Conservation (phyloP, 495 filamentous ascomycete species). For the Penicillium egyptiacum region DNA sequence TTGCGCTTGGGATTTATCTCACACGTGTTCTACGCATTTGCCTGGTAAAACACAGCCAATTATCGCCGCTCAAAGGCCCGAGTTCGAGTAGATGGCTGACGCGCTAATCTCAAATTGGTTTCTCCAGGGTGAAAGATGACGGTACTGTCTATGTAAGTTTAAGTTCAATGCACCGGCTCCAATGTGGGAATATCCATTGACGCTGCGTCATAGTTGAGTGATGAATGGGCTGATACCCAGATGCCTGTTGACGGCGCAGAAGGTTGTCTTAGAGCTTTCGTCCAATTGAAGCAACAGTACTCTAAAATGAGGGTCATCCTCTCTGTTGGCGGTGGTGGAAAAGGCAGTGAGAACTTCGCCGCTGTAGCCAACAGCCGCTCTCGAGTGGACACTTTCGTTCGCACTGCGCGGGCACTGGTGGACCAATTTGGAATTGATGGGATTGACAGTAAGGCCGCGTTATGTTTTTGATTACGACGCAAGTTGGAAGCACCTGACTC, state of each 20-base stretch:
- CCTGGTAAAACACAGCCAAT: constrained; percentile 50
- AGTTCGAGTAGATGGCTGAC: constrained; percentile 26
- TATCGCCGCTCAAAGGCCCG: constrained; percentile 6
- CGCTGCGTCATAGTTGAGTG: constrained; percentile 63
- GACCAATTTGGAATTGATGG: constrained; percentile 79
- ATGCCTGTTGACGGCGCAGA: constrained; percentile 75
- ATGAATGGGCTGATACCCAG: constrained; percentile 81
- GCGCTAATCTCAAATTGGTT: constrained; percentile 33
- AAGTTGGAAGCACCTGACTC: background rate
- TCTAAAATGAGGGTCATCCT: constrained; percentile 76
- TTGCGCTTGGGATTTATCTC: constrained; percentile 68
- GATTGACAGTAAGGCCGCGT: constrained; percentile 66
- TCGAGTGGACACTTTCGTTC: constrained; percentile 67
- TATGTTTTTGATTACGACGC: constrained; percentile 1
- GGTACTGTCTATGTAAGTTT: constrained; percentile 74
- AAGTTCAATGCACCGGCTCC: constrained; percentile 9
- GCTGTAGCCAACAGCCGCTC: constrained; percentile 63
- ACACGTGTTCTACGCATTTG: constrained; percentile 90
- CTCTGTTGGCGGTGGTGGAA: constrained; percentile 82
- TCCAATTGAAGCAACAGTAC: constrained; percentile 69
- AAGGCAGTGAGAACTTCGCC: constrained; percentile 76
- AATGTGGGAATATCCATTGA: constrained; percentile 20
- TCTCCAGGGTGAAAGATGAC: constrained; percentile 67
- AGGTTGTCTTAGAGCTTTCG: constrained; percentile 77
- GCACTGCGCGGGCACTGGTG: constrained; percentile 67